A percentile compares a stretch with the other conserved stretches of the same genome.
Conservation (phyloP, 805 yeast species). For the Myxozyma geophila region DNA sequence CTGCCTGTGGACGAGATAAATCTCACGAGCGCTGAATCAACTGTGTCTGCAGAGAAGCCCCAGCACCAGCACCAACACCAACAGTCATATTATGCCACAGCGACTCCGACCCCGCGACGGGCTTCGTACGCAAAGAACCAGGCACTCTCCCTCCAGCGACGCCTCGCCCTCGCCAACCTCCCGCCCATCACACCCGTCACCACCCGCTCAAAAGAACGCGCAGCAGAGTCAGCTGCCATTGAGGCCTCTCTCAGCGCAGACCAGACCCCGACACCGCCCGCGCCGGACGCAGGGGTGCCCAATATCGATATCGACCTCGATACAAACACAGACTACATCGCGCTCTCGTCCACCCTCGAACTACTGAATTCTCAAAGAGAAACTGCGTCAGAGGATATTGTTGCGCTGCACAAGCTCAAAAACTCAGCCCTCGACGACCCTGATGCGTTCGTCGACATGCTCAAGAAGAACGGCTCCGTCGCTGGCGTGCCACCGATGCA, state of each 20-base stretch:
- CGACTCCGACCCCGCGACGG: slow-evolving; percentile 11
- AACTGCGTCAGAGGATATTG: slow-evolving; percentile 40
- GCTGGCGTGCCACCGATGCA: slow-evolving; percentile 41
- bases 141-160: slow-evolving; percentile 24
- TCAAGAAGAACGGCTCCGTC: slow-evolving; percentile 28
- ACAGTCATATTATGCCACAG: slow-evolving; percentile 3
- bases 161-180: slow-evolving; percentile 34
- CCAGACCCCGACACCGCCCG: slow-evolving; percentile 2
- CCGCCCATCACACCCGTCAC: slow-evolving; percentile 38
- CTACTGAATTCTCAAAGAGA: slow-evolving; percentile 39
- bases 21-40: neutral
- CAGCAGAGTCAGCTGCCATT: slow-evolving; percentile 16
- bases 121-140: slow-evolving; percentile 11
- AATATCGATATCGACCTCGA: slow-evolving; percentile 31
- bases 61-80: slow-evolving; percentile 5
- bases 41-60: neutral
- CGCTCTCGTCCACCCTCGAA: slow-evolving; percentile 42
- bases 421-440: slow-evolving; percentile 42
- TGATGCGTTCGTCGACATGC: slow-evolving; percentile 34
- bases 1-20: slow-evolving; percentile 2
- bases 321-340: slow-evolving; percentile 43
- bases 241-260: neutral
- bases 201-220: slow-evolving; percentile 34
- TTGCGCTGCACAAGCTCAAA: slow-evolving; percentile 37
- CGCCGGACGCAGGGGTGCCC: slow-evolving; percentile 22